Conservation (phyloP, 306 rosid species). For the Psophocarpus tetragonolobus region DNA sequence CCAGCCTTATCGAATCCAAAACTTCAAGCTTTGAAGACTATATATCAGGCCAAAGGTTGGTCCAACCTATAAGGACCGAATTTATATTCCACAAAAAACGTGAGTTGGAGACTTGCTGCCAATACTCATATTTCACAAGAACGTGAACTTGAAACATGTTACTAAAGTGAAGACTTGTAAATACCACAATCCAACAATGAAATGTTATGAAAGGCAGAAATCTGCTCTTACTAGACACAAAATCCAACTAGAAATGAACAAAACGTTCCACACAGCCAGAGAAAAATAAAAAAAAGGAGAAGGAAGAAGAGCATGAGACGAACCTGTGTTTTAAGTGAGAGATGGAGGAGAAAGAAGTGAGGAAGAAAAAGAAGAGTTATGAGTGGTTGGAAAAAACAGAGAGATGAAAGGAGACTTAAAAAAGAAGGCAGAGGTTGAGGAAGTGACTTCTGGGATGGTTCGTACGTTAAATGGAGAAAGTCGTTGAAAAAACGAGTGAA, state of each 20-base stretch:
- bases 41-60: too few relatives aligned
- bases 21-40: constrained; percentile 7
- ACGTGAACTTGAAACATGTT: too few relatives aligned
- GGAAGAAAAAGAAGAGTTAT: not conserved
- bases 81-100: too few relatives aligned
- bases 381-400: not conserved
- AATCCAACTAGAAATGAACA: not conserved
- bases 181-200: too few relatives aligned
- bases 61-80: too few relatives aligned
- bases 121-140: too few relatives aligned
- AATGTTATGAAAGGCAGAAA: too few relatives aligned
- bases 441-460: constrained; percentile 32
- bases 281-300: not conserved
- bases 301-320: not conserved
- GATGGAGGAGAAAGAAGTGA: not conserved
- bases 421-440: constrained; percentile 4
- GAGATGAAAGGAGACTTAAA: not conserved
- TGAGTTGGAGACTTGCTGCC: too few relatives aligned
- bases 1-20: not conserved
- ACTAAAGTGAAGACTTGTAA: too few relatives aligned
- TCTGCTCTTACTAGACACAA: not conserved
- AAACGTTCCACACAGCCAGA: not conserved
- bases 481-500: constrained; percentile 49
- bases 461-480: constrained; percentile 7
- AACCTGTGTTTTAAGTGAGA: constrained; percentile 25